Conservation (phyloP, 331 rosid species). For the Quercus tomentella region DNA sequence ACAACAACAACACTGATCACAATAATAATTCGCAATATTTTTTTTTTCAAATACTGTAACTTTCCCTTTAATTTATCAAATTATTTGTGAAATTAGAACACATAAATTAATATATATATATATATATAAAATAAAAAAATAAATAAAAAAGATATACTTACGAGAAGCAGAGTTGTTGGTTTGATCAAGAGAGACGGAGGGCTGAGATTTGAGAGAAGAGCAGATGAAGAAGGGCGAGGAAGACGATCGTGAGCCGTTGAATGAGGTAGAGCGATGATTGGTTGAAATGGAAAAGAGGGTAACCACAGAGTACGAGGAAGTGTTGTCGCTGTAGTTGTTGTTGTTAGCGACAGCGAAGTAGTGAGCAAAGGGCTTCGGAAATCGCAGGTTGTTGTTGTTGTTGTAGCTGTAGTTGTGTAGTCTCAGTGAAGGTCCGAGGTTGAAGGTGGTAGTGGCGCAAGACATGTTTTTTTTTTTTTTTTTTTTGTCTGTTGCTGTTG, state of each 20-base stretch:
- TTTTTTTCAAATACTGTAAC: too few species aligned
- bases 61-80: too few species aligned
- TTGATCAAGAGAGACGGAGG: constrained; percentile 21
- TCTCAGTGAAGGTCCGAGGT: constrained; percentile 34
- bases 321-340: neutral
- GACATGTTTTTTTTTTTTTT: constrained; percentile 37
- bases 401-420: constrained; percentile 4
- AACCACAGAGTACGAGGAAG: constrained; percentile 23
- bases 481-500: neutral
- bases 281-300: constrained; percentile 16
- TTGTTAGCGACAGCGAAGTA: constrained; percentile 2
- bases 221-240: constrained; percentile 25
- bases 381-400: neutral
- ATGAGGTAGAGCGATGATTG: neutral
- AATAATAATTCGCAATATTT: too few species aligned
- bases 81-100: neutral
- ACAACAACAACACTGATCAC: too few species aligned
- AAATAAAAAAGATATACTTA: neutral
- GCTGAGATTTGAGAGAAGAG: constrained; percentile 15
- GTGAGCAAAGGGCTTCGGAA: constrained; percentile 19
- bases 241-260: constrained; percentile 2
- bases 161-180: constrained; percentile 6
- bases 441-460: constrained; percentile 32
- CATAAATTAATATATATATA: neutral
- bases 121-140: too few species aligned